phyloP scores from a whole-genome alignment of 2,329 filamentous ascomycete genomes.

The Ophiosphaerella herpotricha region DNA sequence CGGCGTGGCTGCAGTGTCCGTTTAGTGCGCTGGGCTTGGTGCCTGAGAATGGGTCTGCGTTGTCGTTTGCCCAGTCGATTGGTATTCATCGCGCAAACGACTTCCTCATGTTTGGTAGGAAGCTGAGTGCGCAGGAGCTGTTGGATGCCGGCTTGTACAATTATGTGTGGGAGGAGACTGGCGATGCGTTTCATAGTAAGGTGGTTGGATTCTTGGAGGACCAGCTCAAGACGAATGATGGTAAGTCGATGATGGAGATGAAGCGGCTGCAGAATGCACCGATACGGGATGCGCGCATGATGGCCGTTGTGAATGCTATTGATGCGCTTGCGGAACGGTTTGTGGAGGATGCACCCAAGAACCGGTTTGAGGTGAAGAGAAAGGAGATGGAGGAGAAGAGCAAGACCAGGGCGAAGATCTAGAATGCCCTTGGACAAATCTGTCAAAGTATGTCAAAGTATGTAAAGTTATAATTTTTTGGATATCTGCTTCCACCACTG shows the following conservation, averaged over 20 bases:
- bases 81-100: conserved; percentile 58
- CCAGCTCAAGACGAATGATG: conserved; percentile 54
- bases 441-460: not conserved
- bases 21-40: conserved; percentile 56
- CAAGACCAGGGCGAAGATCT: conserved; percentile 37
- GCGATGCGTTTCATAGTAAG: conserved; percentile 49
- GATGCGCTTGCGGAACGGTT: conserved; percentile 57
- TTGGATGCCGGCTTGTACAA: conserved; percentile 54
- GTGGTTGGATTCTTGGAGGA: conserved; percentile 51
- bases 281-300: conserved; percentile 50
- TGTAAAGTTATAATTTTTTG: not conserved
- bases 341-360: conserved; percentile 52
- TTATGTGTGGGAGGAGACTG: conserved; percentile 48
- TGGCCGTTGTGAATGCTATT: conserved; percentile 54
- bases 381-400: conserved; percentile 42
- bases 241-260: conserved; percentile 58
- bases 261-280: conserved; percentile 56
- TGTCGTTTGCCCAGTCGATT: conserved; percentile 54
- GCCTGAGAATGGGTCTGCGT: conserved; percentile 55
- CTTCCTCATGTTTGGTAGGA: conserved; percentile 58
- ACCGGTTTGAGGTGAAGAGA: conserved; percentile 52
- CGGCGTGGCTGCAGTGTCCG: conserved; percentile 55
- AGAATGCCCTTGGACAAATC: not conserved
- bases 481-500: not conserved
- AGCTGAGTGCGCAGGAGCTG: conserved; percentile 51